A percentile compares a stretch with the other conserved stretches of the same genome.
phyloP scores from a whole-genome alignment of 495 filamentous ascomycete species.

The Neurospora africana region DNA sequence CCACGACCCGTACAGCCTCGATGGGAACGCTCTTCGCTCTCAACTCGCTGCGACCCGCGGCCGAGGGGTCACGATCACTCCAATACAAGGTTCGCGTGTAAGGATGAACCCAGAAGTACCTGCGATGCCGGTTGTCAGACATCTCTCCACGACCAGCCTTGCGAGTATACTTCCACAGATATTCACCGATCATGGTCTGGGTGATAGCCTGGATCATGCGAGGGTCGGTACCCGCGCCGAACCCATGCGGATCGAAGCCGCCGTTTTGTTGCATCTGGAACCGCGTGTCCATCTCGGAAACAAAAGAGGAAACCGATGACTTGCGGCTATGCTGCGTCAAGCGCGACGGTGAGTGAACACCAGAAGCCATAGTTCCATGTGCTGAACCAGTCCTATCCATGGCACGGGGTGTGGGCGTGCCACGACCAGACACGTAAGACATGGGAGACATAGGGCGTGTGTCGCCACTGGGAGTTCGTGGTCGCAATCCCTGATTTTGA shows the following conservation, averaged over 20 bases:
- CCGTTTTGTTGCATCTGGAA: constrained; percentile 64
- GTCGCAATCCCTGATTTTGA: constrained; percentile 38
- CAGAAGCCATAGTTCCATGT: constrained; percentile 20
- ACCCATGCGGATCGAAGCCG: constrained; percentile 46
- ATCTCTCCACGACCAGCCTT: constrained; percentile 77
- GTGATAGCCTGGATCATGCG: constrained; percentile 99
- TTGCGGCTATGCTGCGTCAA: constrained; percentile 41
- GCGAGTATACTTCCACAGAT: constrained; percentile 97
- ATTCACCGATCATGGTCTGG: constrained; percentile 99
- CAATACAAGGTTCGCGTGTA: constrained; percentile 96
- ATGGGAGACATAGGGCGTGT: constrained; percentile 28
- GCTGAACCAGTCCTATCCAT: constrained; percentile 17
- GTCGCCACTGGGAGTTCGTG: constrained; percentile 54
- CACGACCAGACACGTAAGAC: constrained; percentile 21
- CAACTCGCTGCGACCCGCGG: constrained; percentile 63
- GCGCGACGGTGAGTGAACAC: constrained; percentile 30
- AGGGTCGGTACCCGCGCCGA: constrained; percentile 67
- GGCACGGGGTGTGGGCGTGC: constrained; percentile 32
- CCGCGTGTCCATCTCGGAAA: constrained; percentile 79
- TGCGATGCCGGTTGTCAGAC: constrained; percentile 77
- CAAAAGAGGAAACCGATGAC: constrained; percentile 90
- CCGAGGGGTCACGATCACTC: constrained; percentile 81
- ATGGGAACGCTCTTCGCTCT: constrained; percentile 93
- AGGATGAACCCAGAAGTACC: constrained; percentile 98
- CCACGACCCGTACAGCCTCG: constrained; percentile 85